phyloP scores from a whole-genome alignment of 441 rosid species.

The Pelargonium fulgidum region DNA sequence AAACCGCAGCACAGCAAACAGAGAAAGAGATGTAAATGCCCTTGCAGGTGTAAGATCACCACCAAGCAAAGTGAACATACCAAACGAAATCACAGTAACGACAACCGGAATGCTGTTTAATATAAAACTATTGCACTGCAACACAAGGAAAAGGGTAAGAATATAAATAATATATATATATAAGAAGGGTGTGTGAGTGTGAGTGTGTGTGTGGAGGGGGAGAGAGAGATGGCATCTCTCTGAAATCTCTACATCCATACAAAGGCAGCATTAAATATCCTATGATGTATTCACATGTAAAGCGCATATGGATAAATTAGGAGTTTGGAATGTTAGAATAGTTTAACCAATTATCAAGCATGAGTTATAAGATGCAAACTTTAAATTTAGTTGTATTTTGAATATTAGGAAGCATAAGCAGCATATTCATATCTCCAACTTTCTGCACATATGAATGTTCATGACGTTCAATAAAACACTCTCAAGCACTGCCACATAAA shows the following conservation, averaged over 20 bases:
- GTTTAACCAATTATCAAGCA: not conserved
- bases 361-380: not conserved
- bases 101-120: slow-evolving; percentile 85
- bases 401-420: not conserved
- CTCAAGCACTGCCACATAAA: not conserved
- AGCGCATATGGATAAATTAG: not conserved
- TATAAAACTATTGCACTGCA: slow-evolving; percentile 76
- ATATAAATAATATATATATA: not conserved
- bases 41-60: slow-evolving; percentile 98
- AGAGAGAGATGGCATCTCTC: not conserved
- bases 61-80: slow-evolving; percentile 91
- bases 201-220: too few species aligned
- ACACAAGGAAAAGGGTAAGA: slow-evolving; percentile 29
- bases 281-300: not conserved
- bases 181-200: too few species aligned
- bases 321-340: too few species aligned
- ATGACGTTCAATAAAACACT: not conserved
- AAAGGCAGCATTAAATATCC: not conserved
- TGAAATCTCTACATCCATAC: not conserved
- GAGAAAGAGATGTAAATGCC: slow-evolving; percentile 95
- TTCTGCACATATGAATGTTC: not conserved
- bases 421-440: not conserved
- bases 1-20: slow-evolving; percentile 93
- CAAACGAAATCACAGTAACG: slow-evolving; percentile 92
- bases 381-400: not conserved